Evolutionary conservation across 2,329 filamentous ascomycete species (phyloP), one percentile per base, ranked within the genome.

Genomic region (Fusarium pseudoanthophilum): DNA sequence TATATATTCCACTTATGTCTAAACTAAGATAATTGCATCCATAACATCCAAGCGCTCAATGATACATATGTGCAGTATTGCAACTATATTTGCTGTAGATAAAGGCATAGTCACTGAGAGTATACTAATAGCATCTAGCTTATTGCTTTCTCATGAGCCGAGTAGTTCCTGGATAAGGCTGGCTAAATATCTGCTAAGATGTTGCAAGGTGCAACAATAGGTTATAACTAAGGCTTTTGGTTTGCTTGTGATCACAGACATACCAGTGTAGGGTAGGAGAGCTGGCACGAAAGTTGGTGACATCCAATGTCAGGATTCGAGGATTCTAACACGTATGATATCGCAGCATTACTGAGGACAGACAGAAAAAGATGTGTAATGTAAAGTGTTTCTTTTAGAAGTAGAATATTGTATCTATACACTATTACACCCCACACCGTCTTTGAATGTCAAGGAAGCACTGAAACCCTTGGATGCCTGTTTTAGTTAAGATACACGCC

Each of bases 401-500:
- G 37, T 40, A 45, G 57, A 52, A 67, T n/a, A 32, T 65, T 48
- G 40, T 70, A 60, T 69, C 53, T 72, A 63, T 62, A 45, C 48
- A 36, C 34, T 36, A 4, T 36, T 36, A 36, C 34, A 18, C 45
- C 55, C 43, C 40, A 39, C 32, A n/a, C 52, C 30, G 9, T 53
- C 28, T 61, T 28, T 48, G 34, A 32, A 37, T 56, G 7, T 20
- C 21, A 21, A 59, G 32, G 21, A 14, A 58, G 30, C 24, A 46
- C 56, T 13, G 11, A 40, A 51, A 28, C 66, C 58, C 48, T 64
- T 67, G 24, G 32, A 57, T 60, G 57, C 61, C 37, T 62, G 26
- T 73, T 74, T 75, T 53, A 21, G 69, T 71, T 60, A 42, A 28
- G 36, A 28, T 55, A 72, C 45, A 48, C 45, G 58, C 59, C 61